Base-by-base conservation (phyloP, 2,329 filamentous ascomycete species). In the Aspergillus udagawae region DNA sequence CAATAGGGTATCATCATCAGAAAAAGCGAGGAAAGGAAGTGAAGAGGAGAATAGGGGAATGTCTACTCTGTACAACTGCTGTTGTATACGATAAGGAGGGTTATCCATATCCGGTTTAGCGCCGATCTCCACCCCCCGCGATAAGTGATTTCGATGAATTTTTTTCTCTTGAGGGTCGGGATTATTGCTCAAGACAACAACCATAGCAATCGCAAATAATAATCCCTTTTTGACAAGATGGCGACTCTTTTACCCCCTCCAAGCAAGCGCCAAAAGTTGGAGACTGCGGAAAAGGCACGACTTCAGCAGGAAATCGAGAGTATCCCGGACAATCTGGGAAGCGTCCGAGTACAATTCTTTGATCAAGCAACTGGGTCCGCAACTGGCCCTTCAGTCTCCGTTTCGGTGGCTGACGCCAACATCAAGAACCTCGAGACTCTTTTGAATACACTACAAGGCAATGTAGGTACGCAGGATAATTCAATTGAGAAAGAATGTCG, bases 341-440 rank as follows among this genome's bases (percentile, higher is more conserved):
- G 86, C 59, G 86, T 95, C 70, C 88, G 91, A 73, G 87, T 95
- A 50, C 90, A 93, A 64, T 97, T 97, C 75, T 83, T 91, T 69
- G 92, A 97, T 73, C 86, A 90, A 83, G 89, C 83, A 57, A 86
- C 83, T 8, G 84, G 84, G 57, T 77, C 82, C 77, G 85, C 80
- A 73, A 91, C 82, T 77, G 91, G 82, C 66, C 88, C 82, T 72
- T 87, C 79, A 73, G 91, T 83, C 73, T 89, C 77, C 71, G 87
- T 97, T 45, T 88, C 91, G 12, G 84, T 97, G 32, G 88, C 88
- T 56, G 89, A 97, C 78, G 89, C 93, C 1, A 89, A 85, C 7
- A 90, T 94, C 60, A 93, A 91, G 78, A 96, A 97, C 66, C 83
- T 97, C 3, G 93, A 94, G 53, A 83, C 92, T 9, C 81, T 97